These are phyloP conservation scores for Boletus patriciae DNA, from an alignment of 768 basidiomycete genomes.

Conservation along the genomic window DNA sequence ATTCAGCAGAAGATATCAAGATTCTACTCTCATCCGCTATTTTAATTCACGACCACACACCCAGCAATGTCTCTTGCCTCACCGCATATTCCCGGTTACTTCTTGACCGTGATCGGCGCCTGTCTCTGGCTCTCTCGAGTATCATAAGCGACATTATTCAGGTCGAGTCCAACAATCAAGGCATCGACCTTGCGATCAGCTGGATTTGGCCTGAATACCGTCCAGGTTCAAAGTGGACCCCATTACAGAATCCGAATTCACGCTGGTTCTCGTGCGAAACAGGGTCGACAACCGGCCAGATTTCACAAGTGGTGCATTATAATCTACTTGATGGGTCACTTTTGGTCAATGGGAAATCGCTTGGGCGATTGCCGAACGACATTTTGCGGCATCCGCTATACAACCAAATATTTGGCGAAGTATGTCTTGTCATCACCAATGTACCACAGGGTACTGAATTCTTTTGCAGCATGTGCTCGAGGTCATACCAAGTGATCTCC, in stretches of 20 bases:
- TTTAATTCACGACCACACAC: constrained; percentile 27
- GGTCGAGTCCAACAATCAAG: not conserved
- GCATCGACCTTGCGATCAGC: constrained; percentile 21
- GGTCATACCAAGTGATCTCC: too few species aligned
- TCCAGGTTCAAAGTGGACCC: constrained; percentile 23
- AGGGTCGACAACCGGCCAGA: not conserved
- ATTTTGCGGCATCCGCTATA: too few species aligned
- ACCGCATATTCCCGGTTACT: constrained; percentile 14
- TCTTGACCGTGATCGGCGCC: constrained; percentile 32
- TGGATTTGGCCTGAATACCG: too few species aligned
- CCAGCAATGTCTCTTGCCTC: constrained; percentile 5
- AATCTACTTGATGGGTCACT: constrained; percentile 29
- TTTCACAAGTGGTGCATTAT: constrained; percentile 24
- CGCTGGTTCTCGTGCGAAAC: constrained; percentile 28
- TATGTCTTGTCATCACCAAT: not conserved
- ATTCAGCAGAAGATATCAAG: constrained; percentile 18
- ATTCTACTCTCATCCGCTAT: constrained; percentile 25
- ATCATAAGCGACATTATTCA: constrained; percentile 1
- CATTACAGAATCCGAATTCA: constrained; percentile 8
- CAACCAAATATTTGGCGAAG: constrained; percentile 21
- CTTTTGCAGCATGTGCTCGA: constrained; percentile 18
- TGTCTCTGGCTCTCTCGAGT: constrained; percentile 27
- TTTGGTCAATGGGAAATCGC: constrained; percentile 28
- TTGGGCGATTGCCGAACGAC: constrained; percentile 27
- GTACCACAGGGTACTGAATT: not conserved